Evolutionary conservation across 176 grass and related monocot genomes (phyloP).

Genomic region (Rhynchospora pubera): DNA sequence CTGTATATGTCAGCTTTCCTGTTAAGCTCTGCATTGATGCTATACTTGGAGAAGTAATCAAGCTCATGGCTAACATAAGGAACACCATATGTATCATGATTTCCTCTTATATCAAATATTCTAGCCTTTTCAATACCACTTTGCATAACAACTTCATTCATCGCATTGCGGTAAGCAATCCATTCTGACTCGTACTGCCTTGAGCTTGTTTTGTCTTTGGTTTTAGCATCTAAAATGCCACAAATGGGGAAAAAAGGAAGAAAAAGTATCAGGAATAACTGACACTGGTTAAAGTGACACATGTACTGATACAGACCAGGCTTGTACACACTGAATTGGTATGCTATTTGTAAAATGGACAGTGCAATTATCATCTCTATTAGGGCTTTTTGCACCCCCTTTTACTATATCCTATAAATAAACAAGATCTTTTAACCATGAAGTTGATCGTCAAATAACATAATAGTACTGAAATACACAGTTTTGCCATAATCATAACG

Average conservation of each 20-base stretch:
- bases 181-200: slow-evolving; percentile 77
- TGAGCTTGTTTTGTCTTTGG: slow-evolving; percentile 53
- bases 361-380: not conserved
- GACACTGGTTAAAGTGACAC: slow-evolving; percentile 3
- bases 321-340: not conserved
- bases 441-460: not conserved
- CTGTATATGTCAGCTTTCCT: slow-evolving; percentile 50
- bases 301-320: not conserved
- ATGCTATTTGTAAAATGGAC: not conserved
- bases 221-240: slow-evolving; percentile 70
- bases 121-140: slow-evolving; percentile 48
- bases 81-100: slow-evolving; percentile 97
- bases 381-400: not conserved
- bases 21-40: slow-evolving; percentile 55
- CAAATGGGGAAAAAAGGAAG: not conserved
- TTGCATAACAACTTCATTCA: slow-evolving; percentile 49
- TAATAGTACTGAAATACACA: not conserved
- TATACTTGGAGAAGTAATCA: slow-evolving; percentile 79
- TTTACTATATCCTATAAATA: not conserved
- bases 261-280: not conserved
- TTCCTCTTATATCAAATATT: slow-evolving; percentile 96
- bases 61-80: slow-evolving; percentile 50
- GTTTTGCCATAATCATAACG: not conserved
- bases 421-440: not conserved
- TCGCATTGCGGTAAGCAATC: slow-evolving; percentile 50